Conservation (phyloP, 768 basidiomycete genomes). For the Hygrophoropsis aurantiaca region DNA sequence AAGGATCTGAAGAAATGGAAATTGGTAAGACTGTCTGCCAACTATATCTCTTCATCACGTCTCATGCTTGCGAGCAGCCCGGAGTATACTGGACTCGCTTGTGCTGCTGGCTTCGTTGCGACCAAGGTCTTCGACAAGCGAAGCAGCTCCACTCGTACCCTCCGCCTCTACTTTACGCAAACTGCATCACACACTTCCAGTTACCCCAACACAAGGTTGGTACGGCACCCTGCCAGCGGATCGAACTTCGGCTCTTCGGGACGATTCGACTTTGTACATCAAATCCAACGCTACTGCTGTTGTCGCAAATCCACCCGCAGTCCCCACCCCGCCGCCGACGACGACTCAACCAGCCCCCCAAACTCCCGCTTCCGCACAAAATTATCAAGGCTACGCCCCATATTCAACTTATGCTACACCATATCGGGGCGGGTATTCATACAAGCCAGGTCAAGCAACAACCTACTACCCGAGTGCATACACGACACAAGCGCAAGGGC, state of each 20-base stretch:
- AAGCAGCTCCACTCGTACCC: slow-evolving; percentile 54
- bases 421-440: slow-evolving; percentile 33
- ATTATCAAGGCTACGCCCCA: slow-evolving; percentile 33
- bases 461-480: slow-evolving; percentile 31
- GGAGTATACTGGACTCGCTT: slow-evolving; percentile 71
- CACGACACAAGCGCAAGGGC: slow-evolving; percentile 24
- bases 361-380: slow-evolving; percentile 24
- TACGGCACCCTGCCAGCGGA: slow-evolving; percentile 66
- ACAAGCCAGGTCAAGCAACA: slow-evolving; percentile 36
- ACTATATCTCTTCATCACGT: slow-evolving; percentile 12
- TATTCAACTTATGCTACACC: slow-evolving; percentile 34
- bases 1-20: slow-evolving; percentile 82
- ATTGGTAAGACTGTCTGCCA: slow-evolving; percentile 50
- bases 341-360: slow-evolving; percentile 23
- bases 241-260: slow-evolving; percentile 61
- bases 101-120: slow-evolving; percentile 67
- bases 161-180: slow-evolving; percentile 64
- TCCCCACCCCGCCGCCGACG: slow-evolving; percentile 34
- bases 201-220: slow-evolving; percentile 65
- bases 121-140: slow-evolving; percentile 52
- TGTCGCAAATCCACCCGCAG: slow-evolving; percentile 30
- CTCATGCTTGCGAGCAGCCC: slow-evolving; percentile 46
- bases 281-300: slow-evolving; percentile 41
- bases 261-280: slow-evolving; percentile 73
- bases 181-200: slow-evolving; percentile 68